phyloP scores from a whole-genome alignment of 768 basidiomycete genomes.

The Kondoa malvinella region DNA sequence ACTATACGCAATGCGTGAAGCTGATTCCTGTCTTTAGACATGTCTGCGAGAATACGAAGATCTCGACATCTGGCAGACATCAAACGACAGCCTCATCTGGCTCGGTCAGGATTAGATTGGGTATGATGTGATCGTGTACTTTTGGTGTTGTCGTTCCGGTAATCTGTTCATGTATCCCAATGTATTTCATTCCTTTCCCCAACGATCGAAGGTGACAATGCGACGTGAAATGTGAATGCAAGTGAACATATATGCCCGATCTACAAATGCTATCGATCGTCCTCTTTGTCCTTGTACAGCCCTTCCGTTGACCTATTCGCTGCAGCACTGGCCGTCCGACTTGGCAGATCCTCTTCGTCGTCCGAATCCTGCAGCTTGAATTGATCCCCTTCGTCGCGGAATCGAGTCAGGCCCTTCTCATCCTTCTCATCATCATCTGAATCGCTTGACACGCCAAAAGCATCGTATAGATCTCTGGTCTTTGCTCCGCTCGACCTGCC shows the following conservation, averaged over 20 bases:
- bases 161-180: not conserved
- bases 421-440: slow-evolving; percentile 26
- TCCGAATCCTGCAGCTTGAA: slow-evolving; percentile 1
- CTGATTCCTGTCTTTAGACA: slow-evolving; percentile 11
- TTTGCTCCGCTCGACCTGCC: slow-evolving; percentile 28
- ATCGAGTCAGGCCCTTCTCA: slow-evolving; percentile 4
- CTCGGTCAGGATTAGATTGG: slow-evolving; percentile 1
- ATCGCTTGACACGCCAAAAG: slow-evolving; percentile 40
- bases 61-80: slow-evolving; percentile 23
- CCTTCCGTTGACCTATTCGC: not conserved
- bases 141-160: not conserved
- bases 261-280: no score
- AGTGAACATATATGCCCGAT: not conserved
- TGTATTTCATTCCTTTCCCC: not conserved
- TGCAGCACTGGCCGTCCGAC: not conserved
- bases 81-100: not conserved
- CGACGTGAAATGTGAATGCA: not conserved
- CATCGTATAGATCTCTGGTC: slow-evolving; percentile 86
- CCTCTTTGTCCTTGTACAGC: slow-evolving; percentile 1
- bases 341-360: not conserved
- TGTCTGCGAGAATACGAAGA: slow-evolving; percentile 27
- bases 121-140: not conserved
- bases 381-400: not conserved
- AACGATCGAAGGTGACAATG: not conserved
- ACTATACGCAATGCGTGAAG: not conserved